These are phyloP conservation scores for Monilinia vaccinii-corymbosi DNA, from an alignment of 2,329 filamentous ascomycete genomes.

Conservation along the genomic window DNA sequence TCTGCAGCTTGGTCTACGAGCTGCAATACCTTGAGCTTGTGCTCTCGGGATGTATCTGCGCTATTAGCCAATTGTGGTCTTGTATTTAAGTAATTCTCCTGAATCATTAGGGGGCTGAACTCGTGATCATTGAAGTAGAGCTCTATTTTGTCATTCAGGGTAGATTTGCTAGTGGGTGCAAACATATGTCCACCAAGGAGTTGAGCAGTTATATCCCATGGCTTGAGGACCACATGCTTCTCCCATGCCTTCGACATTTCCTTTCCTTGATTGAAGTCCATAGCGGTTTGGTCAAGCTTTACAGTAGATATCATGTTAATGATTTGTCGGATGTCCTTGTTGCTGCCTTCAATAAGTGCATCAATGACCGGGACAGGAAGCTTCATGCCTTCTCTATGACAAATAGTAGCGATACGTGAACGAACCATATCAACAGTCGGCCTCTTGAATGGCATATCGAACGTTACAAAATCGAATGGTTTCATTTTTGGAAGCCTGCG, in stretches of 20 bases:
- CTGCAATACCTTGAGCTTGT: constrained; percentile 75
- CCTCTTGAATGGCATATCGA: constrained; percentile 77
- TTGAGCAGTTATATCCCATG: constrained; percentile 95
- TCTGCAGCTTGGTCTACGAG: constrained; percentile 80
- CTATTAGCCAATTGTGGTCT: constrained; percentile 50
- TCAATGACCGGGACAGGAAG: constrained; percentile 77
- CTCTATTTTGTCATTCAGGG: constrained; percentile 94
- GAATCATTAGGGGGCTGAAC: constrained; percentile 94
- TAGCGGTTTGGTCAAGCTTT: constrained; percentile 72
- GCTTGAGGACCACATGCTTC: constrained; percentile 92
- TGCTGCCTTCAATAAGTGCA: constrained; percentile 87
- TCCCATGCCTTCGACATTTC: constrained; percentile 97
- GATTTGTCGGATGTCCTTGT: constrained; percentile 93
- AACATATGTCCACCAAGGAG: constrained; percentile 86
- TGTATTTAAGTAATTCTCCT: constrained; percentile 91
- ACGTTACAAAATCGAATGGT: constrained; percentile 82
- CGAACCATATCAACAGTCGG: constrained; percentile 88
- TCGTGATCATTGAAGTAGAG: constrained; percentile 99
- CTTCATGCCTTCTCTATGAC: constrained; percentile 82
- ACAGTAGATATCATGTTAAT: constrained; percentile 98
- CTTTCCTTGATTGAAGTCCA: constrained; percentile 81
- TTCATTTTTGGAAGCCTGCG: constrained; percentile 93
- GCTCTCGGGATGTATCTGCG: constrained; percentile 50
- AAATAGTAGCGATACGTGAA: constrained; percentile 89
- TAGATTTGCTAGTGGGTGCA: constrained; percentile 69